Conservation (phyloP, 345 rosid species). For the Eutrema japonicum region DNA sequence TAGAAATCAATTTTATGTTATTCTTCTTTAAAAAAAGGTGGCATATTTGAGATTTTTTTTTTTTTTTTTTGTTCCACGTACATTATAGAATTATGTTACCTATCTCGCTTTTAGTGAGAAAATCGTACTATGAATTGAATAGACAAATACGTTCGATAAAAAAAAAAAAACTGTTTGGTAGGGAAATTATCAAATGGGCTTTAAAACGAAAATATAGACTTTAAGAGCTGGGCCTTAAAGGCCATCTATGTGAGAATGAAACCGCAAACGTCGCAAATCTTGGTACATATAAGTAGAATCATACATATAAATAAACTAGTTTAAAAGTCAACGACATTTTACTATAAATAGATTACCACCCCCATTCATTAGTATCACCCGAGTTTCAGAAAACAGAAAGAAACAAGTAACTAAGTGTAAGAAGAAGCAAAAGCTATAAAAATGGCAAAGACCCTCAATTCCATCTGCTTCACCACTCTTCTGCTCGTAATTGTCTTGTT, state of each 20-base stretch:
- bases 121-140: background rate
- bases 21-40: background rate
- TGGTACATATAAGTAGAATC: background rate
- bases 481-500: constrained; percentile 30
- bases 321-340: background rate
- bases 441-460: constrained; percentile 31
- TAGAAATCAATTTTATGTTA: background rate
- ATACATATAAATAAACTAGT: background rate
- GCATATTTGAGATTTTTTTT: no score
- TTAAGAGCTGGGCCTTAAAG: background rate
- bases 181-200: background rate
- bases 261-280: background rate
- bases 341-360: constrained; percentile 25
- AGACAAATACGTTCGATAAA: background rate
- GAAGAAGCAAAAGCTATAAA: background rate
- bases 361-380: constrained; percentile 1
- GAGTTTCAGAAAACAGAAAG: background rate
- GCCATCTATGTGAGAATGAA: background rate
- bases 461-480: constrained; percentile 30
- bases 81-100: background rate
- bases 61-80: no score
- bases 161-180: background rate
- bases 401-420: background rate
- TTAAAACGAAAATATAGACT: background rate
- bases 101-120: background rate